Conservation (phyloP, 441 rosid species). For the Pelargonium cotyledonis region DNA sequence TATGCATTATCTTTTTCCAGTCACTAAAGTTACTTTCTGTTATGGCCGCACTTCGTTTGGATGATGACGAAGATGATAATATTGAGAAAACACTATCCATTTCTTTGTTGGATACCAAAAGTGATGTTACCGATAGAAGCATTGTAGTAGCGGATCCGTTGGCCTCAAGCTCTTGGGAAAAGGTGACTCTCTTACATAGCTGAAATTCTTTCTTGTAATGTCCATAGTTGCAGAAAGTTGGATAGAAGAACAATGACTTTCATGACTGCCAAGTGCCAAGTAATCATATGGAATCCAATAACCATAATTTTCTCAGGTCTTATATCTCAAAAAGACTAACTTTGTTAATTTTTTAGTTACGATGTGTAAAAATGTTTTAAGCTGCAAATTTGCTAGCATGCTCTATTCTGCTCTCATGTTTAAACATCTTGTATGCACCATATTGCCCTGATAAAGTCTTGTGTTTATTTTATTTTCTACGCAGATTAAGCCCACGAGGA, state of each 20-base stretch:
- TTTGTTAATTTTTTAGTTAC: background rate
- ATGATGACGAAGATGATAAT: conserved; percentile 55
- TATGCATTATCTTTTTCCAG: conserved; percentile 33
- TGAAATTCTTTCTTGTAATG: conserved; percentile 9
- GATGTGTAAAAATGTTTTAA: conserved; percentile 3
- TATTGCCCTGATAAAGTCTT: background rate
- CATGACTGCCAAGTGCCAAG: conserved; percentile 1
- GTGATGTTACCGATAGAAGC: conserved; percentile 44
- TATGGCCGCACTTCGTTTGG: conserved; percentile 80
- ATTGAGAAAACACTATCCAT: conserved; percentile 56
- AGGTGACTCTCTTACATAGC: conserved; percentile 39
- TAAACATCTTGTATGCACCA: background rate
- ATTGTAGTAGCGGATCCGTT: conserved; percentile 58
- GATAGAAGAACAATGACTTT: background rate
- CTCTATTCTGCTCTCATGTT: background rate
- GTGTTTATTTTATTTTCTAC: conserved; percentile 10
- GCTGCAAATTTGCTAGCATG: conserved; percentile 3
- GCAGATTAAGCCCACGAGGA: conserved; percentile 70
- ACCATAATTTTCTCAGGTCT: background rate
- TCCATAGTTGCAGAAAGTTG: background rate
- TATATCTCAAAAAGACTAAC: background rate
- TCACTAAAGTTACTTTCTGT: conserved; percentile 87
- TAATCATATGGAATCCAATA: background rate
- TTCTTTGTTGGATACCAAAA: conserved; percentile 46
- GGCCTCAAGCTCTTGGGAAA: conserved; percentile 92